Percentiles rank a stretch among this genome's conserved stretches.
Conservation (phyloP, 2,329 filamentous ascomycete genomes). For the Mycosphaerella sp. region DNA sequence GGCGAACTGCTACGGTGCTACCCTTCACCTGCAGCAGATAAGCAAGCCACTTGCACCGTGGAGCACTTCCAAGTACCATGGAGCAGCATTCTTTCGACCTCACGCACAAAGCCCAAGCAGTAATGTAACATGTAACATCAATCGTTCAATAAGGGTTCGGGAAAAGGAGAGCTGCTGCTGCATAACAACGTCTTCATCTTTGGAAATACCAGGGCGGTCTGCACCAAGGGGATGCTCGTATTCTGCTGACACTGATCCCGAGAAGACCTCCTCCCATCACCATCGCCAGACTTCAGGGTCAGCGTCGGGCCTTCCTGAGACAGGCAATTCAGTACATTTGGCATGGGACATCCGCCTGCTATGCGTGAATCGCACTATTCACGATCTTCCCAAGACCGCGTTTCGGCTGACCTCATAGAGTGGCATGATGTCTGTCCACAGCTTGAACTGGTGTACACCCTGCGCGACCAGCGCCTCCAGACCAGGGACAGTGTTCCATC, state of each 20-base stretch:
- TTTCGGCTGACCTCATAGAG: conserved; percentile 63
- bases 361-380: not conserved
- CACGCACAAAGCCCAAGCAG: not conserved
- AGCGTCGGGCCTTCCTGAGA: no score
- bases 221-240: no score
- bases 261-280: no score
- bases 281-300: no score
- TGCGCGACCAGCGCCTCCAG: conserved; percentile 86
- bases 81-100: not conserved
- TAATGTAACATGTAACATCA: not conserved
- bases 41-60: not conserved
- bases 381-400: conserved; percentile 30
- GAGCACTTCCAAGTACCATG: not conserved
- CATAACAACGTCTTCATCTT: no score
- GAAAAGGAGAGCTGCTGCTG: no score
- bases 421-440: conserved; percentile 77
- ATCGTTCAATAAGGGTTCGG: not conserved
- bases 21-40: not conserved
- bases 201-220: no score
- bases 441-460: conserved; percentile 66
- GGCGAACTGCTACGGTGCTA: not conserved
- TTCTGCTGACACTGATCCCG: no score
- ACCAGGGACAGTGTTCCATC: conserved; percentile 79
- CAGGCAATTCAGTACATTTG: no score
- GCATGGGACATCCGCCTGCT: no score